Evolutionary conservation across 139 green algal species (phyloP).

Genomic region (Chlamydomonas asymmetrica): DNA sequence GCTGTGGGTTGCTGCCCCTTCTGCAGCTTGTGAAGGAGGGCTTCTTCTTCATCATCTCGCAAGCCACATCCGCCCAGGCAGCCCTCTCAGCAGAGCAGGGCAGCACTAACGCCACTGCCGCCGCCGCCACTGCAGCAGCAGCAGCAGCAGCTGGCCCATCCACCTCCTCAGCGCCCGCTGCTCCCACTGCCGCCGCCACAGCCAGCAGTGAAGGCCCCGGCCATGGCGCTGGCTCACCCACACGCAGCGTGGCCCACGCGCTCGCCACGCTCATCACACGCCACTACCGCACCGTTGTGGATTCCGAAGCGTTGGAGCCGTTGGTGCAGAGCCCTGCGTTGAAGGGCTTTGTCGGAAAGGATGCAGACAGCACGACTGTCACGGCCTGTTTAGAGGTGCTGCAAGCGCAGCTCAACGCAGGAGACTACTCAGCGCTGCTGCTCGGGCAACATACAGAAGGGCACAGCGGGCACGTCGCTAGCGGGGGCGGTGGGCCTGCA

Average conservation of each 20-base stretch:
- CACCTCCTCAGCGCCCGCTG: neutral
- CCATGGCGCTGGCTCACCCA: neutral
- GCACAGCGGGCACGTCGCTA: neutral
- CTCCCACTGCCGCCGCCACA: neutral
- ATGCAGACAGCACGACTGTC: too few species aligned
- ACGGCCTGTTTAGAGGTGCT: too few species aligned
- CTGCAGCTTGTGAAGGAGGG: conserved; percentile 28
- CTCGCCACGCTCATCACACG: conserved; percentile 5
- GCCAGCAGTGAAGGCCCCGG: neutral
- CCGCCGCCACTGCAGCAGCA: too few species aligned
- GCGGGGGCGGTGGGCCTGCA: neutral
- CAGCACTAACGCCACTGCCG: neutral
- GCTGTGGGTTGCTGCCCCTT: too few species aligned
- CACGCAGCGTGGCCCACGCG: conserved; percentile 12
- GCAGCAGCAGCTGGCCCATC: too few species aligned
- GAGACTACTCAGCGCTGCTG: neutral
- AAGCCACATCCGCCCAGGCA: too few species aligned
- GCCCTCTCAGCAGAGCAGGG: conserved; percentile 8
- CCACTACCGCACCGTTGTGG: conserved; percentile 4
- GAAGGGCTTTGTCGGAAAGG: neutral
- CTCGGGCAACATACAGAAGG: neutral
- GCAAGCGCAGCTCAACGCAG: too few species aligned
- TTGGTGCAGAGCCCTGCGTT: conserved; percentile 2
- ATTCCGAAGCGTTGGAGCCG: conserved; percentile 3
- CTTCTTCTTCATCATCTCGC: conserved; percentile 4